Percentiles rank a stretch among this genome's conserved stretches.
These are phyloP conservation scores for Amylocystis lapponica DNA, from an alignment of 768 basidiomycete species.

Conservation along the genomic window DNA sequence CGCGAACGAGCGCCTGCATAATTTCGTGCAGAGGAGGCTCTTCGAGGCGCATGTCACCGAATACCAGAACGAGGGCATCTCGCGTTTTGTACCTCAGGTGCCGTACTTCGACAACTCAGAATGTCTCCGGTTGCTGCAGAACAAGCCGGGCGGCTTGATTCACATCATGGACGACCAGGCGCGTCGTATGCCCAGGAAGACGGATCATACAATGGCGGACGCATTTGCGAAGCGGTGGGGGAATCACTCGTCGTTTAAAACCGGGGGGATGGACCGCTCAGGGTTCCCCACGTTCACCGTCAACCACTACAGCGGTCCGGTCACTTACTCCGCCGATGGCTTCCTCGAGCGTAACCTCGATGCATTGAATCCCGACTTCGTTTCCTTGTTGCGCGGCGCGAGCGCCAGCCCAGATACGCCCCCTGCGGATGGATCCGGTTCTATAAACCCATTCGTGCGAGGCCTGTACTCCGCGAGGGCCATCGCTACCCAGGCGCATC, in stretches of 20 bases:
- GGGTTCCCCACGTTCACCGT: slow-evolving; percentile 87
- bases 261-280: slow-evolving; percentile 65
- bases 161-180: slow-evolving; percentile 99
- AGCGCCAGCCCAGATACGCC: slow-evolving; percentile 26
- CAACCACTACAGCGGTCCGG: slow-evolving; percentile 86
- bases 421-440: slow-evolving; percentile 65
- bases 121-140: slow-evolving; percentile 80
- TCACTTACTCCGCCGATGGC: slow-evolving; percentile 85
- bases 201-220: slow-evolving; percentile 90
- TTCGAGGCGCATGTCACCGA: slow-evolving; percentile 82
- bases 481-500: slow-evolving; percentile 90
- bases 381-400: slow-evolving; percentile 77
- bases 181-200: slow-evolving; percentile 80
- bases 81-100: slow-evolving; percentile 58
- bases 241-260: slow-evolving; percentile 88
- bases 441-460: slow-evolving; percentile 87
- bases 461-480: slow-evolving; percentile 84
- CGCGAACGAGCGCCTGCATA: slow-evolving; percentile 87
- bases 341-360: slow-evolving; percentile 90
- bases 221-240: slow-evolving; percentile 93
- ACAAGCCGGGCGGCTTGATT: slow-evolving; percentile 84
- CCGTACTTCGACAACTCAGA: slow-evolving; percentile 91
- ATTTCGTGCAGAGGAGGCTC: slow-evolving; percentile 71
- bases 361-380: slow-evolving; percentile 88
- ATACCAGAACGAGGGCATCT: slow-evolving; percentile 78